Evolutionary conservation across 495 filamentous ascomycete species (phyloP).

Genomic region (Xylaria telfairii): DNA sequence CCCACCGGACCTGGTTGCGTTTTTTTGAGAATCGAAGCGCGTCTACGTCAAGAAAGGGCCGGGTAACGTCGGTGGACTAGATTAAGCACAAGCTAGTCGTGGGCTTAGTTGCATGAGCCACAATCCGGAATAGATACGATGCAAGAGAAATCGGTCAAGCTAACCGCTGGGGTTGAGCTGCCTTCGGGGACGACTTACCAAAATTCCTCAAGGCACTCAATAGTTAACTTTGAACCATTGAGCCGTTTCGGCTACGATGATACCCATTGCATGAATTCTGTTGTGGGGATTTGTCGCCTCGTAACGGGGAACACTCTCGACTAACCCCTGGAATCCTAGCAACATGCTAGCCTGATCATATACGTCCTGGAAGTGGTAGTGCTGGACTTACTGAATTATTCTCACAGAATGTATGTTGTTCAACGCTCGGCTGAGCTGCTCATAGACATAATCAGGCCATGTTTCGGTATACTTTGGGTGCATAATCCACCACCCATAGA

Average conservation of each 20-base stretch:
- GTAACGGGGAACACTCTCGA: constrained; percentile 16
- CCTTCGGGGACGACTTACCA: constrained; percentile 5
- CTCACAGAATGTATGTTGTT: constrained; percentile 29
- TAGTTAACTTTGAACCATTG: constrained; percentile 33
- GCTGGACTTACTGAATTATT: constrained; percentile 26
- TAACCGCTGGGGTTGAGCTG: background rate
- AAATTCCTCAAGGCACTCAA: constrained; percentile 26
- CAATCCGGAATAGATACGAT: background rate
- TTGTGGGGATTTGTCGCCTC: constrained; percentile 30
- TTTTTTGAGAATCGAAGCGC: constrained; percentile 26
- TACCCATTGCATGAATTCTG: constrained; percentile 23
- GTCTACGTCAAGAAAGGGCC: constrained; percentile 24
- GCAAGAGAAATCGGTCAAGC: no score
- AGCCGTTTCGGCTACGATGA: constrained; percentile 20
- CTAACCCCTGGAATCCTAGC: constrained; percentile 1
- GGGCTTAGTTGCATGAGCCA: background rate
- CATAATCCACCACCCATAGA: constrained; percentile 25
- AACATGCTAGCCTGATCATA: background rate
- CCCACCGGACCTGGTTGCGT: constrained; percentile 23
- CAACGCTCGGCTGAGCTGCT: constrained; percentile 23
- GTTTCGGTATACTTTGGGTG: constrained; percentile 26
- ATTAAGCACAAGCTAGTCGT: background rate
- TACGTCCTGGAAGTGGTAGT: constrained; percentile 9
- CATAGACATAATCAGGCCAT: constrained; percentile 25
- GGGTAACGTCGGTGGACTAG: constrained; percentile 29